Percentiles rank a stretch among this genome's conserved stretches.
phyloP scores from a whole-genome alignment of 257 asterid genomes.

The Gentiana straminea region DNA sequence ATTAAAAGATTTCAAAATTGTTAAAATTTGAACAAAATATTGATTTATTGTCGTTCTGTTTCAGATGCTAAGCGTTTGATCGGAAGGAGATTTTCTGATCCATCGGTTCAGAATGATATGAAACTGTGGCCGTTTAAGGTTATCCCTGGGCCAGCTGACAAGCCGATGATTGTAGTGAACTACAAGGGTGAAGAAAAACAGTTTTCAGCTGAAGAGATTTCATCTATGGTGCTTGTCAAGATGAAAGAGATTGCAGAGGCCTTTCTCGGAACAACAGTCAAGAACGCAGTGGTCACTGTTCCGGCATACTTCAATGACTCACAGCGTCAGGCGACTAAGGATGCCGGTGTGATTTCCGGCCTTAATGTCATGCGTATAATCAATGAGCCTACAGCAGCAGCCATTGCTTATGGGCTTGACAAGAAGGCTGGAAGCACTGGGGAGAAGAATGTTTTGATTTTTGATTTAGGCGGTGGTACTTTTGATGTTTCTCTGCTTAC shows the following conservation, averaged over 20 bases:
- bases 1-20: too few relatives aligned
- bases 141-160: conserved; percentile 14
- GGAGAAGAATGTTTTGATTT: conserved; percentile 28
- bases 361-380: conserved; percentile 29
- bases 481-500: conserved; percentile 19
- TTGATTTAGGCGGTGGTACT: conserved; percentile 36
- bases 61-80: too few relatives aligned
- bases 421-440: conserved; percentile 6
- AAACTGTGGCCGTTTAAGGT: conserved; percentile 15
- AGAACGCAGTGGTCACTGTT: too few relatives aligned
- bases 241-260: conserved; percentile 23
- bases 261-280: conserved; percentile 11
- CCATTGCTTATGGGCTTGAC: conserved; percentile 36
- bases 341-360: conserved; percentile 32
- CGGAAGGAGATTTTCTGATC: conserved; percentile 6
- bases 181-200: conserved; percentile 14
- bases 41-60: too few relatives aligned
- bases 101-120: conserved; percentile 16
- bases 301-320: conserved; percentile 32
- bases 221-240: conserved; percentile 19
- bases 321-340: conserved; percentile 36
- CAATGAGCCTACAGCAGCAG: conserved; percentile 39
- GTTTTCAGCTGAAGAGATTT: conserved; percentile 19
- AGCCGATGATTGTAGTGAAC: conserved; percentile 18
- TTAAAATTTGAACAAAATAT: too few relatives aligned